Base-by-base conservation (phyloP, 305 asterid genomes). In the Fraxinus ornus region DNA sequence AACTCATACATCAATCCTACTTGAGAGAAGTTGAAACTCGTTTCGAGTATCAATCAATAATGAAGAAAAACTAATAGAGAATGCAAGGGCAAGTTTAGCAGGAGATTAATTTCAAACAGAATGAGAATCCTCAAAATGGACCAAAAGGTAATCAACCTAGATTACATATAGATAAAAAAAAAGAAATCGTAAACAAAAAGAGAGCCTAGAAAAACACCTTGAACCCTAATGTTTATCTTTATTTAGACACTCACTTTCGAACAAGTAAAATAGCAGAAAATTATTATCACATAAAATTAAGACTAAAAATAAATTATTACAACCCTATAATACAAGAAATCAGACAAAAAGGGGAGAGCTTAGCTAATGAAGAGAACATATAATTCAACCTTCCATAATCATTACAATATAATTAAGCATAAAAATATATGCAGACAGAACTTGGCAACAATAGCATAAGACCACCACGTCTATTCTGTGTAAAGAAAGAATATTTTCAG, bases 1-100 rank as follows among this genome's bases (percentile, higher is more conserved):
- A 83, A 85, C 35, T 68, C 36, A 81, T 47, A 84, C 73, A 49
- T 89, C 81, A 90, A 85, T 37, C 70, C 82, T 35, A 80, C 80
- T 72, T 24, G 64, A 75, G 76, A 77, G 57, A 77, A 49, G 80
- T 55, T 78, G 26, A 57, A 77, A 55, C 44, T 9, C 19, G 17
- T 9, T 17, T 33, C 17, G 15, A 52, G 80, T 62, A 32, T 52
- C 28, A 55, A 21, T n/a, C 6, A 22, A 26, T 47, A 77, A 28
- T 49, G 71, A n/a, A 77, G 80, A 55, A 22, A 78, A 26, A 21
- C 49, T 41, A 77, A 77, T 52, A 32, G 72, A 77, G 30, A 55
- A 55, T 49, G 80, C 7, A 55, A 77, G 39, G 68, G 12, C 24
- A 47, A 22, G 66, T 36, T 36, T 49, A 55, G 33, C 10, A 55